These are phyloP conservation scores for Kuraishia capsulata DNA, from an alignment of 805 yeast species.

Conservation along the genomic window DNA sequence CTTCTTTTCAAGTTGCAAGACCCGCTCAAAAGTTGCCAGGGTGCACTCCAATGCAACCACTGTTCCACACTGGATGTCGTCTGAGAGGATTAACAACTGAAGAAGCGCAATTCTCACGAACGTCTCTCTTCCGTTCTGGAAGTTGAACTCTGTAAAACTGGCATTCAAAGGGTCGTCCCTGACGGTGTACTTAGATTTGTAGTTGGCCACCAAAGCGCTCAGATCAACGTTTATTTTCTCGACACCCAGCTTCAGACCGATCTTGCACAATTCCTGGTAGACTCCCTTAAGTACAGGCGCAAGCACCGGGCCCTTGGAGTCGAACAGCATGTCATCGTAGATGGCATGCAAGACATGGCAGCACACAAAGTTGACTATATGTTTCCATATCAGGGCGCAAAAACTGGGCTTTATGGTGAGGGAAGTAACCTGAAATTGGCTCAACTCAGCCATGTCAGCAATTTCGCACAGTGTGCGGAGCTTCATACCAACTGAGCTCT, in stretches of 20 bases:
- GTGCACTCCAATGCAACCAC: neutral
- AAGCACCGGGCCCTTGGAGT: neutral
- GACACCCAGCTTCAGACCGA: neutral
- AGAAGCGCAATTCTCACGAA: neutral
- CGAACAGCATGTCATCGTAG: neutral
- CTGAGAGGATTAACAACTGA: slow-evolving; percentile 1
- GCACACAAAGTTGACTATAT: neutral
- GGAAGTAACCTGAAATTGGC: neutral
- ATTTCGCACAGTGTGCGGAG: neutral
- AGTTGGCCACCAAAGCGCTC: neutral
- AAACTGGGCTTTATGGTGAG: neutral
- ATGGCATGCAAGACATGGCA: neutral
- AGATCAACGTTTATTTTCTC: neutral
- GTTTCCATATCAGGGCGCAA: neutral
- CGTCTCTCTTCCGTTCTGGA: neutral
- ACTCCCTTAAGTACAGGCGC: neutral
- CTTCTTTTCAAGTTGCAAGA: no score
- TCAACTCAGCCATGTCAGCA: neutral
- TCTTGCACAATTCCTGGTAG: neutral
- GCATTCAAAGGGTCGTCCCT: neutral
- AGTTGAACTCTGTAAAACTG: neutral
- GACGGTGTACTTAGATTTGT: neutral
- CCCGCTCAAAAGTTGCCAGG: neutral
- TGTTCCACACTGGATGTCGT: neutral
- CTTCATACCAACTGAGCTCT: neutral